Base-by-base conservation (phyloP, 805 yeast genomes). In the Kodamaea nitidulidarum region DNA sequence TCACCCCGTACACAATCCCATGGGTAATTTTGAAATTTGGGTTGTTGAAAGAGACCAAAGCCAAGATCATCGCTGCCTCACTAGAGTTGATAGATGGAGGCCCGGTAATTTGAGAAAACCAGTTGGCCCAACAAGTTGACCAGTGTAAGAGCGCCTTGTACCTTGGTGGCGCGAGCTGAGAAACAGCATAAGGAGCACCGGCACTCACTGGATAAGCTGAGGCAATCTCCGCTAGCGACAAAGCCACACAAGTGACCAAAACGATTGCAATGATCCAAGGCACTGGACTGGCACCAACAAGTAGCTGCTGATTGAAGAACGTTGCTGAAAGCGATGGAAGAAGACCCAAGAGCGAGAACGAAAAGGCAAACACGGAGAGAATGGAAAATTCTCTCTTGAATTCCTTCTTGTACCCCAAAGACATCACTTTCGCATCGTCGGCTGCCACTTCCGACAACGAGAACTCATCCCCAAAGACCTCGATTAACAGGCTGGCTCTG, bases 101-200 rank as follows among this genome's bases (percentile, higher is more conserved):
- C 4, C 73, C 76, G 4, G 84, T 80, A 42, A 80, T 72, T 51
- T 78, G 84, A 44, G 78, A 77, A 51, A 80, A 52, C 76, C 80
- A 80, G 60, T 80, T 80, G 20, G 79, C 65, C 76, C 81, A 80
- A 42, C 84, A 80, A 7, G 78, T 76, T 34, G 72, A 52, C 84
- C 84, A 80, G 4, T 84, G 74, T 36, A 76, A 61, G 17, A 76
- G 56, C 0, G 83, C 75, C 12, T 73, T 73, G 56, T 51, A 61
- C 46, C 64, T 65, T 15, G 73, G 74, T 11, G 85, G 84, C 2
- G 84, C 74, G 45, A 80, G 60, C 49, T 77, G 77, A 2, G 78
- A 70, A 2, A 80, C 80, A 42, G 87, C 84, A 48, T 81, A 81
- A 35, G 83, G 84, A 6, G 83, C 71, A 33, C 87, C 87, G 20